Conservation (phyloP, 1,284 basidiomycete species). For the Ustilago crameri region DNA sequence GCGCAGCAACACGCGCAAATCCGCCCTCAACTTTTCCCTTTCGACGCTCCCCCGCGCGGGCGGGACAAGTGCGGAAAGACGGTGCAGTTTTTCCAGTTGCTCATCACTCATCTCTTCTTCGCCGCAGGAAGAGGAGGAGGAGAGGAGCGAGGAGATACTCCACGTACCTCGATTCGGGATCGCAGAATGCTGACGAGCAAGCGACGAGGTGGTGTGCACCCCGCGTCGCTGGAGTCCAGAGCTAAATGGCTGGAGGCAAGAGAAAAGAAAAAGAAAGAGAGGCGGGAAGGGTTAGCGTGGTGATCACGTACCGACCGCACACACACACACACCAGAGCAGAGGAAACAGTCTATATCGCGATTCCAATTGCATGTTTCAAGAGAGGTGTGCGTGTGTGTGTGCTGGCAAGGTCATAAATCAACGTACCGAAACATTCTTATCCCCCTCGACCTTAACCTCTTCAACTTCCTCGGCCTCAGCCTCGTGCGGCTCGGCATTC, state of each 20-base stretch:
- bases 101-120: slow-evolving; percentile 6
- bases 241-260: background rate
- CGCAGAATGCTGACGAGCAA: slow-evolving; percentile 1
- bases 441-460: background rate
- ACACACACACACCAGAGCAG: too few species aligned
- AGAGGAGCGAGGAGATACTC: slow-evolving; percentile 18
- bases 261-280: background rate
- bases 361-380: background rate
- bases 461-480: slow-evolving; percentile 3
- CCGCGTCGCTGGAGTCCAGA: background rate
- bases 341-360: too few species aligned
- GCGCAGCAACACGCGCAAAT: slow-evolving; percentile 20
- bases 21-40: slow-evolving; percentile 14
- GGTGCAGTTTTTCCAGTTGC: slow-evolving; percentile 40
- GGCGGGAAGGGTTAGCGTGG: too few species aligned
- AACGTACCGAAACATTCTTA: slow-evolving; percentile 15
- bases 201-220: background rate
- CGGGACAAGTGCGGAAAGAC: slow-evolving; percentile 32
- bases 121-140: background rate
- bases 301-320: too few species aligned
- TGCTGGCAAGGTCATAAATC: background rate
- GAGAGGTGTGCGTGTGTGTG: slow-evolving; percentile 6
- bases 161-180: slow-evolving; percentile 35
- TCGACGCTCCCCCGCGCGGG: slow-evolving; percentile 6
- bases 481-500: slow-evolving; percentile 9